These are phyloP conservation scores for Hypoxylon sp. DNA, from an alignment of 2,329 filamentous ascomycete genomes.

Conservation along the genomic window DNA sequence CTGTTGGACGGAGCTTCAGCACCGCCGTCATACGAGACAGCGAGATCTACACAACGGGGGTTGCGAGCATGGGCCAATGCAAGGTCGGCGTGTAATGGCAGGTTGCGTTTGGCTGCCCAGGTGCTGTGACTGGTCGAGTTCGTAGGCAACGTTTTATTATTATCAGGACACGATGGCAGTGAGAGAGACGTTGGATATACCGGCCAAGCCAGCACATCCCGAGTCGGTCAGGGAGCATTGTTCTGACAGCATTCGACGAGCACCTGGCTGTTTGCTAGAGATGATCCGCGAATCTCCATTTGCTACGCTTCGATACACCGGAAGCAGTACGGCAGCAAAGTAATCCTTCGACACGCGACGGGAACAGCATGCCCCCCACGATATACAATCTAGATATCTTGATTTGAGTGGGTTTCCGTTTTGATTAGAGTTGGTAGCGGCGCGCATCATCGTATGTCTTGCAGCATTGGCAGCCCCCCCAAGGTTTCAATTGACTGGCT, in stretches of 20 bases:
- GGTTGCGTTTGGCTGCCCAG: constrained; percentile 32
- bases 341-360: constrained; percentile 10
- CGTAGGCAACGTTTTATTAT: constrained; percentile 35
- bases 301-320: constrained; percentile 12
- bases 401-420: constrained; percentile 39
- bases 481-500: constrained; percentile 42
- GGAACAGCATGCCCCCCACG: constrained; percentile 17
- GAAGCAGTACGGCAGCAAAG: constrained; percentile 7
- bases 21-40: constrained; percentile 35
- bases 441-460: constrained; percentile 46
- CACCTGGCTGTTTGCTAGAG: constrained; percentile 7
- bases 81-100: constrained; percentile 43
- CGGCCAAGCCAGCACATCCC: constrained; percentile 21
- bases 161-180: constrained; percentile 23
- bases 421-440: constrained; percentile 42
- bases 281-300: constrained; percentile 15
- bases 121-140: constrained; percentile 33
- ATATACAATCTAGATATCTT: constrained; percentile 36
- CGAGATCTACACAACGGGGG: constrained; percentile 40
- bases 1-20: constrained; percentile 37
- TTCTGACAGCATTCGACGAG: background rate
- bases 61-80: constrained; percentile 36
- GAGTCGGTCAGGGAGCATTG: constrained; percentile 10
- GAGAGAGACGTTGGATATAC: constrained; percentile 11
- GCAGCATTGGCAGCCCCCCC: constrained; percentile 41